Percentiles rank a stretch among this genome's conserved stretches.
Conservation (phyloP, 257 asterid species). For the Petunia axillaris region DNA sequence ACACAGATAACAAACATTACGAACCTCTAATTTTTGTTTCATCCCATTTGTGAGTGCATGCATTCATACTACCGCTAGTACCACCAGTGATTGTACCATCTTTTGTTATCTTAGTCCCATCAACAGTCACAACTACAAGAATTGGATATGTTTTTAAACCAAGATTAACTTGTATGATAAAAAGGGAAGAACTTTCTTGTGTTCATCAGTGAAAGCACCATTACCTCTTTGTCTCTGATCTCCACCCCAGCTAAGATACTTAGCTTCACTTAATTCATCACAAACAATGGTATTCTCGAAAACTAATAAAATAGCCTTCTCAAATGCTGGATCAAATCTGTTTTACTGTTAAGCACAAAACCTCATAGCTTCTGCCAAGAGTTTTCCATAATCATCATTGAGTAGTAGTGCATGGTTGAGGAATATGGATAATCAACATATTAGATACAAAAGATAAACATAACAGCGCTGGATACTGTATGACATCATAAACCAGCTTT, state of each 20-base stretch:
- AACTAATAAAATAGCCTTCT: conserved; percentile 90
- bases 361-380: conserved; percentile 22
- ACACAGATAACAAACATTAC: conserved; percentile 30
- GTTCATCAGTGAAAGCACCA: conserved; percentile 15
- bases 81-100: conserved; percentile 99
- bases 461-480: conserved; percentile 75
- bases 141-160: not conserved
- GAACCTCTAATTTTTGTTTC: conserved; percentile 89
- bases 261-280: conserved; percentile 90
- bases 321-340: conserved; percentile 77
- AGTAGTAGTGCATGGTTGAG: not conserved
- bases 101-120: conserved; percentile 86
- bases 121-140: conserved; percentile 62
- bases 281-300: conserved; percentile 97
- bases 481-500: conserved; percentile 85
- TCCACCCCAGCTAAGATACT: conserved; percentile 93
- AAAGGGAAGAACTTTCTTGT: not conserved
- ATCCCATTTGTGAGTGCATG: conserved; percentile 98
- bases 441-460: not conserved
- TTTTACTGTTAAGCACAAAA: conserved; percentile 56
- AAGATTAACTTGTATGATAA: conserved; percentile 20
- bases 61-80: conserved; percentile 98
- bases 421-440: not conserved
- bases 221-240: conserved; percentile 79
- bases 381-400: not conserved